Percentiles rank a stretch among this genome's conserved stretches.
These are phyloP conservation scores for Aspergillus wentii DNA, from an alignment of 495 filamentous ascomycete species.

Conservation along the genomic window DNA sequence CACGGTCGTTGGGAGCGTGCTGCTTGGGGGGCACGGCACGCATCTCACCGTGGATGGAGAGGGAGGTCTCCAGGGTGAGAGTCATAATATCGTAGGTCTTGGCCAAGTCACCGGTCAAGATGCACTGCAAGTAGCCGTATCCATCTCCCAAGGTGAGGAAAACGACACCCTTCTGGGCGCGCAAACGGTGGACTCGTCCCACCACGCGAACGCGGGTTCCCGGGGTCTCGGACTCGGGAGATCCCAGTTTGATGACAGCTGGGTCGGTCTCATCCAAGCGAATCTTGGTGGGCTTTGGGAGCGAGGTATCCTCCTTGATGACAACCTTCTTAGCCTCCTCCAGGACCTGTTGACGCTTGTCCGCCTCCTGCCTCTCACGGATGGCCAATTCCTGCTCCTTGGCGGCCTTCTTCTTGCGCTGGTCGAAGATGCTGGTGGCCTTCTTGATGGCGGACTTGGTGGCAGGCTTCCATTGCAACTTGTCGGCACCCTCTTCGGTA, in stretches of 20 bases:
- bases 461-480: conserved; percentile 70
- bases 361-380: conserved; percentile 67
- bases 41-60: conserved; percentile 87
- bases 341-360: conserved; percentile 59
- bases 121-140: conserved; percentile 84
- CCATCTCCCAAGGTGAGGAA: conserved; percentile 88
- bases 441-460: conserved; percentile 84
- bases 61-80: conserved; percentile 83
- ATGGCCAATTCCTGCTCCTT: conserved; percentile 65
- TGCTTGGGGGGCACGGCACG: conserved; percentile 72
- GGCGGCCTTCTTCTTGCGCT: conserved; percentile 70
- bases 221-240: conserved; percentile 43
- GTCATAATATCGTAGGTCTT: conserved; percentile 90
- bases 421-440: conserved; percentile 64
- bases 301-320: conserved; percentile 71
- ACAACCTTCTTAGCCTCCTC: conserved; percentile 87
- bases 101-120: conserved; percentile 76
- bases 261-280: conserved; percentile 63
- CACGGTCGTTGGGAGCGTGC: conserved; percentile 79
- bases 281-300: conserved; percentile 74
- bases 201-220: conserved; percentile 78
- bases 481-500: conserved; percentile 49
- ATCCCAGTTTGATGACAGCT: conserved; percentile 56
- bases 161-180: conserved; percentile 78
- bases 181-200: conserved; percentile 80